Evolutionary conservation across 2,329 filamentous ascomycete species (phyloP), one percentile per base, ranked within the genome.

Genomic region (Botrytis tulipae): DNA sequence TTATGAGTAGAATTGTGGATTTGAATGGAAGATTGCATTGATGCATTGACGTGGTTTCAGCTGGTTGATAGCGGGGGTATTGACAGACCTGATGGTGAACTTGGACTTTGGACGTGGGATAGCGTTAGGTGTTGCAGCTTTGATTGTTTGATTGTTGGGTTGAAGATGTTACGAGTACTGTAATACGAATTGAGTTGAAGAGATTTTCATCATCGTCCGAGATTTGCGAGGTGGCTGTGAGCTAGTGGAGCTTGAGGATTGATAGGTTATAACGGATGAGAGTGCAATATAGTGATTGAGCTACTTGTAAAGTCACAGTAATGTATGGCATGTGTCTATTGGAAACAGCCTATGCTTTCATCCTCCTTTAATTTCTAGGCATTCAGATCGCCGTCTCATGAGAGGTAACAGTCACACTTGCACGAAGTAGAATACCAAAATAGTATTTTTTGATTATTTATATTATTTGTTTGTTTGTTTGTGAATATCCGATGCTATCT

Each of bases 21-120:
- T 51, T 32, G 46, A 9, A 67, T 54, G 16, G 3, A 9, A n/a
- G 35, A 54, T 29, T 68, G 65, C 65, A 68, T 68, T 68, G 60
- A 42, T 62, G 65, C 46, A 54, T 54, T 54, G 65, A 54, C 65
- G 32, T 40, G 20, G 65, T 54, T 68, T 68, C 65, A 54, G 65
- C 46, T 40, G 25, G 25, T 35, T 18, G 32, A 54, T 40, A 40
- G 65, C 46, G 22, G n/a, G 29, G 4, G 46, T 48, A 51, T 51
- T 66, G 65, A 40, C 46, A 25, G 46, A 54, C 25, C 22, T 25
- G 65, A 51, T 25, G 65, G 29, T 68, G 46, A 54, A 35, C 35
- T 40, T 68, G 25, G 46, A 22, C 25, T 40, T 40, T 22, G 14
- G 35, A 40, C 9, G 22, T 35, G 42, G 44, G 44, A 51, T 51